These are phyloP conservation scores for Pythium plurisporium DNA, from an alignment of 352 stramenopile genomes.

Conservation along the genomic window DNA sequence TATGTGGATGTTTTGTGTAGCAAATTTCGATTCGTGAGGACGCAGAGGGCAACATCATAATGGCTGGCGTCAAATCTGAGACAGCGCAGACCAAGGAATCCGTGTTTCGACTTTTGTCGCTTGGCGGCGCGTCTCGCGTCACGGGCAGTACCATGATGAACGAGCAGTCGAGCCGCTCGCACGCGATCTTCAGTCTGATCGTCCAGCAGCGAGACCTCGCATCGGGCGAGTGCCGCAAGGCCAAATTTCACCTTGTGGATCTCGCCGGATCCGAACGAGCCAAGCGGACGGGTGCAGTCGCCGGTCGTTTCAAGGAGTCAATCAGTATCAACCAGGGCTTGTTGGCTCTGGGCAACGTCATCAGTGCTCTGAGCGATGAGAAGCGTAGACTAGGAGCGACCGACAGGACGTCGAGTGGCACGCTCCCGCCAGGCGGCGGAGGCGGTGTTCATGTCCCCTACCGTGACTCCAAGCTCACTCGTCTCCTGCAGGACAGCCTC, in stretches of 20 bases:
- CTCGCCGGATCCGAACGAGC: conserved; percentile 90
- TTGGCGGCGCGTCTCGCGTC: conserved; percentile 73
- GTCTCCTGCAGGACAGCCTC: conserved; percentile 91
- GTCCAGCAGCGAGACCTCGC: conserved; percentile 80
- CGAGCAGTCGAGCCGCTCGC: conserved; percentile 85
- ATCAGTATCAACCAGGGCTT: conserved; percentile 99
- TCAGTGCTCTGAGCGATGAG: conserved; percentile 93
- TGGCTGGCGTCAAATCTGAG: conserved; percentile 81
- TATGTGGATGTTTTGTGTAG: conserved; percentile 82
- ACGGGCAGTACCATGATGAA: conserved; percentile 92
- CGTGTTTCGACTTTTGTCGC: conserved; percentile 76
- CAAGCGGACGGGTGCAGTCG: conserved; percentile 94
- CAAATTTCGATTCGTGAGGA: conserved; percentile 80
- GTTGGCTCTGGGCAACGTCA: conserved; percentile 96
- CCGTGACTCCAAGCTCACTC: conserved; percentile 92
- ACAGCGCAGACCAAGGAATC: conserved; percentile 68
- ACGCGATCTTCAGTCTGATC: conserved; percentile 89
- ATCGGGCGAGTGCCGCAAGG: conserved; percentile 66
- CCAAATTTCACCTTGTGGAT: conserved; percentile 92
- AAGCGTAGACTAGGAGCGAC: no score
- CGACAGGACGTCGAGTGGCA: no score
- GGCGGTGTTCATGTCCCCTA: conserved; percentile 92
- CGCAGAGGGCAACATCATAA: conserved; percentile 71
- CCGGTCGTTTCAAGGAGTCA: conserved; percentile 91
- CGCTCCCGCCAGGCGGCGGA: no score